Conservation (phyloP, 352 stramenopile species). For the Globisporangium carolinianum region DNA sequence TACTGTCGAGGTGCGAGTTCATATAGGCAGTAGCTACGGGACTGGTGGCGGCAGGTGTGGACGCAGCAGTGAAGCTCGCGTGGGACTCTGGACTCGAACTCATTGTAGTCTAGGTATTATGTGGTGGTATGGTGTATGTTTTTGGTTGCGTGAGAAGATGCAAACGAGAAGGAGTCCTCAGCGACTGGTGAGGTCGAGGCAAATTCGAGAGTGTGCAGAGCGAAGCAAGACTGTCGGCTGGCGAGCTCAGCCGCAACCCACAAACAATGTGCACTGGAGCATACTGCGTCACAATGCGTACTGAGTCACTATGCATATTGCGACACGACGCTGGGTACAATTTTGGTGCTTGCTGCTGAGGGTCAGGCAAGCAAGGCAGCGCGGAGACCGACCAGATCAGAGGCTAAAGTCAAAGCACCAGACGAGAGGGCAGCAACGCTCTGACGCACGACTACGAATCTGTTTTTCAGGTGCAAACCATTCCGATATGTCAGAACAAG, state of each 20-base stretch:
- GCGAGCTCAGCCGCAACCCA: not conserved
- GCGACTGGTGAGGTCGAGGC: not conserved
- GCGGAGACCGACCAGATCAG: no score
- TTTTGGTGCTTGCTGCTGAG: no score
- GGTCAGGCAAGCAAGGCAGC: no score
- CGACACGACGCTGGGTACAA: slow-evolving; percentile 1
- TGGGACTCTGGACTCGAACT: not conserved
- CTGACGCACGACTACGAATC: no score
- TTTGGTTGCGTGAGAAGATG: not conserved
- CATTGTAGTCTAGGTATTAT: not conserved
- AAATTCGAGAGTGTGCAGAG: not conserved
- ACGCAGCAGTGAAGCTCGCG: not conserved
- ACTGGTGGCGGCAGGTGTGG: not conserved
- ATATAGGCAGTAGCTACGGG: no score
- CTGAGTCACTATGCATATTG: slow-evolving; percentile 1
- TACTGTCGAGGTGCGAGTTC: no score
- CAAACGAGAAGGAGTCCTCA: not conserved
- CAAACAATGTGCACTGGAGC: no score
- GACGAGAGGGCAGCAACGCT: no score
- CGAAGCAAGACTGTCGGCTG: not conserved
- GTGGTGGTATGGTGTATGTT: not conserved
- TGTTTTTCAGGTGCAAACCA: no score
- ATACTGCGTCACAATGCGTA: not conserved
- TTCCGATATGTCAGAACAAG: no score
- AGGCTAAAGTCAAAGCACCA: no score